A percentile compares a stretch with the other conserved stretches of the same genome.
Evolutionary conservation across 169 alveolate species (phyloP).

Genomic region (Cyclospora cayetanensis): DNA sequence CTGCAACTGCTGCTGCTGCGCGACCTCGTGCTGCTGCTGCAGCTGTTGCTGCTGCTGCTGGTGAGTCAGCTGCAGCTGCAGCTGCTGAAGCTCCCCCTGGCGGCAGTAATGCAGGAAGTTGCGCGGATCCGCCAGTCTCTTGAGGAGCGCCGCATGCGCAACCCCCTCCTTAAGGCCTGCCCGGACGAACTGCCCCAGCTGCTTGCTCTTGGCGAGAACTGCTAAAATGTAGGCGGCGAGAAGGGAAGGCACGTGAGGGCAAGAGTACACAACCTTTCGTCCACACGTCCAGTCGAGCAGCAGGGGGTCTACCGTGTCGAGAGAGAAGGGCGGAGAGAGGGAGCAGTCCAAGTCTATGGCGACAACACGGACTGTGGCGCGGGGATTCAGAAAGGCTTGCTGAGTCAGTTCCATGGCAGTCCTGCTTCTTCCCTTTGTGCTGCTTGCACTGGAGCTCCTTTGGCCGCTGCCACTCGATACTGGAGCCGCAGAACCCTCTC

Average conservation of each 20-base stretch:
- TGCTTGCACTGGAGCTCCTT: background rate
- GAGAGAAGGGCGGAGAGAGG: constrained; percentile 46
- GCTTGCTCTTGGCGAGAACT: constrained; percentile 50
- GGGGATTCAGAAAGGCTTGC: background rate
- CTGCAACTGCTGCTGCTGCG: background rate
- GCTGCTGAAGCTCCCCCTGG: constrained; percentile 16
- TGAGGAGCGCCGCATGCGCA: constrained; percentile 20
- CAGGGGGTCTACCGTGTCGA: background rate
- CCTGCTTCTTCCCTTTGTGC: too few relatives aligned
- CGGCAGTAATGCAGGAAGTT: constrained; percentile 51
- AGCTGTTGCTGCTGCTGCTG: background rate
- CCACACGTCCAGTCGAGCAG: constrained; percentile 67
- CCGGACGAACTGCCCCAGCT: background rate
- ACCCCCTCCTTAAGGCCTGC: constrained; percentile 33
- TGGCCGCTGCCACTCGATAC: background rate
- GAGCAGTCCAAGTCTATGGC: constrained; percentile 68
- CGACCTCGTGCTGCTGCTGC: constrained; percentile 12
- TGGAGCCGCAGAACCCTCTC: background rate
- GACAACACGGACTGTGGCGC: constrained; percentile 6
- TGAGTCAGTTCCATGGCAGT: constrained; percentile 49
- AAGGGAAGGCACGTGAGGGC: constrained; percentile 63
- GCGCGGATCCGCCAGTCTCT: background rate
- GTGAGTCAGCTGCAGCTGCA: background rate
- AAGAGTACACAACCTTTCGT: constrained; percentile 50
- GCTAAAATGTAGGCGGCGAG: constrained; percentile 61